phyloP scores from a whole-genome alignment of 2,329 filamentous ascomycete genomes.

The Aspergillus terreus region DNA sequence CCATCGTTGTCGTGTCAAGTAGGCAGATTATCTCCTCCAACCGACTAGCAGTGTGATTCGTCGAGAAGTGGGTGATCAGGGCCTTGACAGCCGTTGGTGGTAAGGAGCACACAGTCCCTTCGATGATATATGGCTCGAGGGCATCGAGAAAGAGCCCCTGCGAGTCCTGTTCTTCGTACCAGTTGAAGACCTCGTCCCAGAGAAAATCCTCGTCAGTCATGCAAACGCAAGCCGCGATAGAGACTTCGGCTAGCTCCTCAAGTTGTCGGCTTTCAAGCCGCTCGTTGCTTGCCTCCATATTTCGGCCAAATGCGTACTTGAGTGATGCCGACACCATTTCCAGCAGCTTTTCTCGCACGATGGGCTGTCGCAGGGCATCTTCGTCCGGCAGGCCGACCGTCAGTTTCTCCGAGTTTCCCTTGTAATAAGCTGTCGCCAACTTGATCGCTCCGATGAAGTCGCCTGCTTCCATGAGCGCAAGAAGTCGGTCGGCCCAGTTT shows the following conservation, averaged over 20 bases:
- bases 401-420: constrained; percentile 84
- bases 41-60: constrained; percentile 68
- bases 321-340: constrained; percentile 93
- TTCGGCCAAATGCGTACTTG: constrained; percentile 77
- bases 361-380: constrained; percentile 65
- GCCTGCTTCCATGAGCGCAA: constrained; percentile 94
- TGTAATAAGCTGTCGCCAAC: constrained; percentile 88
- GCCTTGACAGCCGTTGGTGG: constrained; percentile 84
- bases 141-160: constrained; percentile 80
- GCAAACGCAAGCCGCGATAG: constrained; percentile 76
- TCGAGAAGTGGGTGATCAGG: constrained; percentile 76
- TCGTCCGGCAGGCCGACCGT: constrained; percentile 92
- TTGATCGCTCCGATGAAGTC: constrained; percentile 90
- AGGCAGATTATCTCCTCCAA: constrained; percentile 94
- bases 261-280: constrained; percentile 61
- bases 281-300: constrained; percentile 44
- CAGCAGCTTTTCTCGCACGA: constrained; percentile 83
- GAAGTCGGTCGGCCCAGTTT: constrained; percentile 92
- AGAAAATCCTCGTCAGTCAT: constrained; percentile 78
- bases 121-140: constrained; percentile 82
- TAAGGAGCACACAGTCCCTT: constrained; percentile 67
- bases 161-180: constrained; percentile 73
- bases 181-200: constrained; percentile 86
- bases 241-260: constrained; percentile 74
- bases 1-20: constrained; percentile 83